Evolutionary conservation across 176 grass and related monocot species (phyloP), one percentile per base, ranked within the genome.

Genomic region (Rhynchospora tenuis): DNA sequence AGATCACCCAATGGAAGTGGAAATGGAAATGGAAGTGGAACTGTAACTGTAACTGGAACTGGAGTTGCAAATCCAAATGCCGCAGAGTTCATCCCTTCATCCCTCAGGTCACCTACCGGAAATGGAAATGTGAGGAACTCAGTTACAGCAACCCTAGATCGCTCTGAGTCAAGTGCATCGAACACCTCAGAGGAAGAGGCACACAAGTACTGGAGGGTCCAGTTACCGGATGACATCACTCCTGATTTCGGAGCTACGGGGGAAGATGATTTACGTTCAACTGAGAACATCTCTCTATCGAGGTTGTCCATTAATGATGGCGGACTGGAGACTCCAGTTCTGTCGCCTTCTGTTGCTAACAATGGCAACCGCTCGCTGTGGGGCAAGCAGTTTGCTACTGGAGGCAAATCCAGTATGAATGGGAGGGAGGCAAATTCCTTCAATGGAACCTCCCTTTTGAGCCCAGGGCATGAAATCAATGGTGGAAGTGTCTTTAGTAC

Each of bases 161-260:
- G 77, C 70, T 81, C 86, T 74, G 93, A 89, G 68, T 87, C 91
- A 1, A 84, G 52, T 84, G 45, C 67, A 74, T 89, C 28, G 77
- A 93, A 84, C 71, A 92, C 75, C 66, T 94, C 97, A 24, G 93
- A 99, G 81, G 95, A 98, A 83, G 95, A 98, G 81, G 89, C 91
- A 42, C 95, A 90, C 59, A 89, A 89, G 83, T 95, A 93, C 62
- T 98, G 93, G 93, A 90, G 89, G 60, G 85, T 91, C 44, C 97
- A 92, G 77, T 93, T 99, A 81, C 97, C 97, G 38, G 91, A 92
- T 82, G 97, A 99, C 70, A 91, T 99, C 59, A 99, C 97, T 59
- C 97, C 97, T 48, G 93, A 99, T 89, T 99, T 93, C 78, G 88
- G 87, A 44, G 77, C 88, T 69, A 81, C 89, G 56, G 90, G 74